Evolutionary conservation across 106 monocot species (phyloP), one percentile per base, ranked within the genome.

Genomic region (Alisma plantagoaquatica): DNA sequence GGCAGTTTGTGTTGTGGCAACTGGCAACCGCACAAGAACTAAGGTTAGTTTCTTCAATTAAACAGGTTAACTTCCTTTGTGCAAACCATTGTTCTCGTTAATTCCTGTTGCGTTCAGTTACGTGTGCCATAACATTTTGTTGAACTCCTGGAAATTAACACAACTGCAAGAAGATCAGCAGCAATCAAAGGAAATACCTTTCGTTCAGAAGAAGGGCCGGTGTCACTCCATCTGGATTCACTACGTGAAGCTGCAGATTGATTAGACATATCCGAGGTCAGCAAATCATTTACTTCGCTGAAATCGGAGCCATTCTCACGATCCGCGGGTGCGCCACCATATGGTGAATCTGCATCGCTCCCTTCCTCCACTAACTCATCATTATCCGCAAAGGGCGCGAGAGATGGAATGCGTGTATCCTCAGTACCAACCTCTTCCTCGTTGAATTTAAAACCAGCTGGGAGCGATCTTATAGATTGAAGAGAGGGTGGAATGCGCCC

Each of bases 311-410:
- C 67, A 18, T 48, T 58, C 31, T 69, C 71, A 31, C 41, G 3
- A 2, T 64, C 54, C 27, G 57, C 45, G 2, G 61, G 41, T 41
- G 52, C 62, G 9, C 54, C 70, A 59, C 63, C 67, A 41, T 91
- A 91, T 0, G 90, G 90, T 29, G 90, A 91, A 12, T 91, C 84
- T 12, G 55, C 73, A 22, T 72, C 69, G 49, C 18, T 48, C 32
- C 46, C 57, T 3, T 29, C 7, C 3, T 47, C 23, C 11, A 27
- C 64, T 9, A 12, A 51, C 28, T 29, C 53, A 27, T 68, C 73
- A n/a, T 56, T 56, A 44, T 60, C 74, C 22, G 46, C 31, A 31
- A 50, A 33, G 35, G n/a, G 4, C 18, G 15, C 61, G 27, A 49
- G 32, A 16, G 8, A 23, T 4, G 29, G 38, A 3, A 27, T n/a